phyloP scores from a whole-genome alignment of 352 stramenopile genomes.

The Phytophthora chlamydospora region DNA sequence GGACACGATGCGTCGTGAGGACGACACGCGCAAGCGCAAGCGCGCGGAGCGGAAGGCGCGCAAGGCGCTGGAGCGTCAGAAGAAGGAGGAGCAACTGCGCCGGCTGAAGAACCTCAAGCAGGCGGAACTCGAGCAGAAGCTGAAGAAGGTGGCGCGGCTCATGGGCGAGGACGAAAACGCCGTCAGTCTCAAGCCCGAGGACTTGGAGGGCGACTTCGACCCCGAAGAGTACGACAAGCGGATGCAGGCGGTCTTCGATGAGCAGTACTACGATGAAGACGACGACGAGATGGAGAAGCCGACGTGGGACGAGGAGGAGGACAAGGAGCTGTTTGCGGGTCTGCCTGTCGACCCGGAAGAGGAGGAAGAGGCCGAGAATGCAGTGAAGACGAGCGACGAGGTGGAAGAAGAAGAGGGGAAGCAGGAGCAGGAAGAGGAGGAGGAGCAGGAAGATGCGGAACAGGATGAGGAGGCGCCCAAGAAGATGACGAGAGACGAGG shows the following conservation, averaged over 20 bases:
- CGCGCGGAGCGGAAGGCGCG: conserved; percentile 93
- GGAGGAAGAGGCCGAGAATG: conserved; percentile 40
- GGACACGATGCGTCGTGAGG: conserved; percentile 94
- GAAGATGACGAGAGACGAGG: conserved; percentile 65
- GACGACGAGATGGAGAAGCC: conserved; percentile 76
- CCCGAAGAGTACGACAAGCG: conserved; percentile 96
- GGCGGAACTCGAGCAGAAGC: conserved; percentile 94
- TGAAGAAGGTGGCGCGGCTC: conserved; percentile 92
- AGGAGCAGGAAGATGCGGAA: conserved; percentile 59
- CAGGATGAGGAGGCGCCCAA: conserved; percentile 49
- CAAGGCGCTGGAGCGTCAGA: conserved; percentile 95
- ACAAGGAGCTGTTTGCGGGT: conserved; percentile 84
- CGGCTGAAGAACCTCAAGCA: conserved; percentile 98
- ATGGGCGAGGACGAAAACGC: conserved; percentile 59
- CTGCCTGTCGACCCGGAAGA: conserved; percentile 74
- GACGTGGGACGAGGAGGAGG: conserved; percentile 82
- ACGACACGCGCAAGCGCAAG: conserved; percentile 96
- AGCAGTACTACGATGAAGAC: conserved; percentile 97
- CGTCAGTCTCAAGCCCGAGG: conserved; percentile 60
- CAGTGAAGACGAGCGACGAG: conserved; percentile 36
- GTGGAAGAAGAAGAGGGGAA: conserved; percentile 38
- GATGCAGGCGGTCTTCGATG: conserved; percentile 97
- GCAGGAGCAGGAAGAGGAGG: conserved; percentile 41
- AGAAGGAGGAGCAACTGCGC: conserved; percentile 97
- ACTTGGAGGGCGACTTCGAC: conserved; percentile 97